Evolutionary conservation across 2,329 filamentous ascomycete genomes (phyloP).

Genomic region (Didymellaceae sp.): DNA sequence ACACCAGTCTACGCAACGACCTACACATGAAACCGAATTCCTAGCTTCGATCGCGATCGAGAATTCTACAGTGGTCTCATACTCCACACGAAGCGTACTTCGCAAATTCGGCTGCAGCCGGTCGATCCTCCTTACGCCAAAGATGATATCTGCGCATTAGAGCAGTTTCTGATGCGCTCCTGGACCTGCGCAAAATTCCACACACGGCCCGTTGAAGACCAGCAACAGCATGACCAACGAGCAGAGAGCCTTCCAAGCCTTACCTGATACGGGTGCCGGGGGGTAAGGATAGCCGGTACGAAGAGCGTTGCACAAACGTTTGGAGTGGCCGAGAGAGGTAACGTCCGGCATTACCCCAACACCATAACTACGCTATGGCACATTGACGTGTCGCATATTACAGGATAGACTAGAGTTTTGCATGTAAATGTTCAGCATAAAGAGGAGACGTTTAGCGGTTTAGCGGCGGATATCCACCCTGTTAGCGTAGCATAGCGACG

Average conservation of each 20-base stretch:
- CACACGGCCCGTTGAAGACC: neutral
- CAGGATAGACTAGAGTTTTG: constrained; percentile 22
- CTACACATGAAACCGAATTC: neutral
- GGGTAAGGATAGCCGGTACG: constrained; percentile 28
- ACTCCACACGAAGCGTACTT: constrained; percentile 13
- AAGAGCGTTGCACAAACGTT: constrained; percentile 43
- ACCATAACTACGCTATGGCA: constrained; percentile 9
- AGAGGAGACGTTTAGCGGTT: neutral
- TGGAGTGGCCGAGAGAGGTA: constrained; percentile 29
- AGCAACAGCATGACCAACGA: constrained; percentile 11
- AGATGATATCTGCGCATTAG: constrained; percentile 1
- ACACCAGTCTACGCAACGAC: neutral
- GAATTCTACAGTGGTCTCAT: neutral
- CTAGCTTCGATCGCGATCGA: neutral
- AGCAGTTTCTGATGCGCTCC: constrained; percentile 1
- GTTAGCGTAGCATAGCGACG: constrained; percentile 17
- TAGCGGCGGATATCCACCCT: no score
- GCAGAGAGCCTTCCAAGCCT: constrained; percentile 8
- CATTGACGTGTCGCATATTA: constrained; percentile 17
- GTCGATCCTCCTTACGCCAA: constrained; percentile 3
- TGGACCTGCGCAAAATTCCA: constrained; percentile 5
- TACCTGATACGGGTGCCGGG: constrained; percentile 31
- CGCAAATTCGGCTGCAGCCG: constrained; percentile 10
- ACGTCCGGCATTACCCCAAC: constrained; percentile 24
- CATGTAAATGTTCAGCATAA: constrained; percentile 8